Evolutionary conservation across 2,329 filamentous ascomycete species (phyloP), one percentile per base, ranked within the genome.

Genomic region (Dendrostoma leiphaemia): DNA sequence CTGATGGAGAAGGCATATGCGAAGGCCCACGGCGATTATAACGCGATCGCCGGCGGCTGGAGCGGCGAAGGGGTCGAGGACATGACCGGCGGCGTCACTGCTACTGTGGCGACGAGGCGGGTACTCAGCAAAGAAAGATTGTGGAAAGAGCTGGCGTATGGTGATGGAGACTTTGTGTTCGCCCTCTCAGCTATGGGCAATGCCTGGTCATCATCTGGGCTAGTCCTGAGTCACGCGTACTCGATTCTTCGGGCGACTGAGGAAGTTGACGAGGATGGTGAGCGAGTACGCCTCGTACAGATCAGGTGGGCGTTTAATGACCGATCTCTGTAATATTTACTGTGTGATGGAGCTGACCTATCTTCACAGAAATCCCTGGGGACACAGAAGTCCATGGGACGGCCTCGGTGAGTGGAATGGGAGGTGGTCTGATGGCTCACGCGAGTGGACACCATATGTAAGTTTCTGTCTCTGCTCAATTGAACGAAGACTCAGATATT

Each of bases 1-100:
- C 69, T 90, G 44, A 45, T 53, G 46, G 51, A 53, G 24, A 53
- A 53, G 13, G 51, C 51, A 2, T 53, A 43, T n/a, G 51, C 88
- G n/a, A 91, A 91, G 65, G 82, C 84, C 0, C 87, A 90, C 58
- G 86, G 86, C 2, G 88, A 90, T 62, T 91, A 87, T 58, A 78
- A 77, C 24, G 77, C 86, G 1, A 84, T 90, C 50, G 78, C 85
- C 47, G 85, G 86, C 5, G 86, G 86, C 0, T 88, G 82, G 65
- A 79, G 84, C 4, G 84, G 76, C 17, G 73, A 75, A 54, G 76
- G 65, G 12, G 70, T 79, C 17, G 76, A 79, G 56, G 70, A 82
- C 63, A 69, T 79, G 53, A 78, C 72, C 5, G 82, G 81, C 12
- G 82, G 82, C 31, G 81, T 85, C 7, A 81, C 78, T 0, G 79